Evolutionary conservation across 208 protist genomes (phyloP), one percentile per base, ranked within the genome.

Genomic region (Acanthamoeba royreba): DNA sequence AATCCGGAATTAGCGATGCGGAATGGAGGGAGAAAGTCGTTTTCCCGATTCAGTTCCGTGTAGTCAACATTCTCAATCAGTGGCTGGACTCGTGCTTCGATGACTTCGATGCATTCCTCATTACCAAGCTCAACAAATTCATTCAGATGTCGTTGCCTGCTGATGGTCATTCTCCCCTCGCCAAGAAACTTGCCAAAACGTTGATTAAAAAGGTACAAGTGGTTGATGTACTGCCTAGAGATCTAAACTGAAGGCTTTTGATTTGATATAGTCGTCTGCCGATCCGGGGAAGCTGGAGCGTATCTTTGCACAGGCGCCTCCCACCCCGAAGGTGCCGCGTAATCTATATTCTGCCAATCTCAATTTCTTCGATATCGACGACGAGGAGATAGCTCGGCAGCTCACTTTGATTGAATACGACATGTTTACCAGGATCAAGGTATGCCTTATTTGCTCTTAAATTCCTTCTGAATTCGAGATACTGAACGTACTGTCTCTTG

Each of bases 301-400:
- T 7, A 77, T 77, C 22, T 77, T 77, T 28, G 66, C 66, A 38
- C 66, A 77, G 66, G 66, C 66, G 66, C 35, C 66, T 38, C 74
- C 74, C 11, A 53, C 40, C 3, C 74, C 74, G 11, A 86, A 86
- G 74, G 74, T 86, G 8, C 74, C 74, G 7, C 40, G 45, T 28
- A 86, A 86, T 38, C 66, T 77, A 38, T 77, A 77, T 28, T 77
- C 66, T 31, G 19, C 66, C 66, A 77, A 77, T 38, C 66, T 77
- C 66, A 77, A 77, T 38, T 93, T 74, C 63, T 93, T 45, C 25
- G 95, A 96, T 52, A 95, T 96, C 13, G 95, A 95, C 35, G 95
- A 96, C 31, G 93, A 96, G 22, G 88, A 93, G 63, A 81, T 93
- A 15, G 88, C 88, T 9, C 88, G 88, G 2, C 88, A 93, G 88